These are phyloP conservation scores for Ganoderma sinense DNA, from an alignment of 1,284 basidiomycete genomes.

Conservation along the genomic window DNA sequence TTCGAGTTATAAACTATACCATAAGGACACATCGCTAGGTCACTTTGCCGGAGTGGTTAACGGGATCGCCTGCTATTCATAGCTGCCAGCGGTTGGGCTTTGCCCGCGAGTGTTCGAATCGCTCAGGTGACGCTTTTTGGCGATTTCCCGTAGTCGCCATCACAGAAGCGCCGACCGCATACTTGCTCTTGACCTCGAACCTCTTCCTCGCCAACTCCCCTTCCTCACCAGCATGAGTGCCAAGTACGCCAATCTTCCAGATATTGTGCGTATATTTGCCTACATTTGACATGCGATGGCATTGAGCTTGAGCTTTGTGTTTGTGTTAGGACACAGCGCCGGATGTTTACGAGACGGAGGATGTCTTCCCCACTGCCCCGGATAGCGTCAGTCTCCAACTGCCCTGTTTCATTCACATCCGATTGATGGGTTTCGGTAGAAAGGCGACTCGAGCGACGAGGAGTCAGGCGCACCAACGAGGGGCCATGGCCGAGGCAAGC, in stretches of 20 bases:
- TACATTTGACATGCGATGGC: constrained; percentile 1
- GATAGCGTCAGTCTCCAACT: constrained; percentile 47
- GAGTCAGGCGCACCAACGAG: constrained; percentile 54
- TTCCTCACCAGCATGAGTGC: constrained; percentile 58
- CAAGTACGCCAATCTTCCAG: constrained; percentile 90
- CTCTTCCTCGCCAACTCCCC: background rate
- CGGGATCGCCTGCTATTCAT: constrained; percentile 85
- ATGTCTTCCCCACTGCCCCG: constrained; percentile 65
- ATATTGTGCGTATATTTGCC: constrained; percentile 74
- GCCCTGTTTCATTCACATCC: background rate
- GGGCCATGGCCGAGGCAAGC: constrained; percentile 43
- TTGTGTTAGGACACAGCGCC: constrained; percentile 81
- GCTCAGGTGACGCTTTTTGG: constrained; percentile 78
- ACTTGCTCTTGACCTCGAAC: background rate
- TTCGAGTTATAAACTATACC: too few relatives aligned
- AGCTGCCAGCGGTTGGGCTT: constrained; percentile 48
- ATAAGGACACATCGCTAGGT: constrained; percentile 40
- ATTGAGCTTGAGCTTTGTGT: too few relatives aligned
- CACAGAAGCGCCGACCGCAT: background rate
- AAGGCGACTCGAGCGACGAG: constrained; percentile 71
- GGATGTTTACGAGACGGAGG: constrained; percentile 93
- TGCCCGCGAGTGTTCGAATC: constrained; percentile 89
- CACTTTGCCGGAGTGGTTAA: constrained; percentile 94
- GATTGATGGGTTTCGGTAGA: constrained; percentile 43
- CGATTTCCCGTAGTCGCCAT: background rate